Conservation (phyloP, 495 filamentous ascomycete species). For the Neurospora sp. region DNA sequence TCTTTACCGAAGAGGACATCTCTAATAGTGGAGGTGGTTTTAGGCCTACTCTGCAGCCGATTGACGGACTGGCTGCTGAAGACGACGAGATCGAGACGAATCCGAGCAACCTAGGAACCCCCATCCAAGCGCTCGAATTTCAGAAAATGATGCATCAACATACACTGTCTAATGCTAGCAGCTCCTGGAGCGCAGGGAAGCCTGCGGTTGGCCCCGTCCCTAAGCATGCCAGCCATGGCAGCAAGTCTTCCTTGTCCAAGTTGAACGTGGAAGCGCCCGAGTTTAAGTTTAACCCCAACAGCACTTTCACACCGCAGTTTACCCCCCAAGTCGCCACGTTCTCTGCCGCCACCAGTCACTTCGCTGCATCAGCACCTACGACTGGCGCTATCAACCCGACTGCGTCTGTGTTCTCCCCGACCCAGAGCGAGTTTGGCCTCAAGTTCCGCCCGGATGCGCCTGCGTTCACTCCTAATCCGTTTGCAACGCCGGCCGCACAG, state of each 20-base stretch:
- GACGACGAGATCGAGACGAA: conserved; percentile 67
- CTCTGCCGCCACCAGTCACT: conserved; percentile 25
- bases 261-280: conserved; percentile 82
- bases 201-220: conserved; percentile 10
- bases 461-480: conserved; percentile 56
- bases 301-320: conserved; percentile 49
- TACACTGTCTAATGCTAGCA: conserved; percentile 35
- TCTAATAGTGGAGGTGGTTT: conserved; percentile 24
- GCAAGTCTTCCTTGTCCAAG: conserved; percentile 60
- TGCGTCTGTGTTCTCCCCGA: conserved; percentile 63
- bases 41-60: conserved; percentile 16
- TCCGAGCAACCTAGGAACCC: conserved; percentile 60
- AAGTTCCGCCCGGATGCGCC: conserved; percentile 77
- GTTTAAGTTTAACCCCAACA: conserved; percentile 70
- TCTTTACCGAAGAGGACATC: conserved; percentile 36
- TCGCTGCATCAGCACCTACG: conserved; percentile 18
- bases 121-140: conserved; percentile 35
- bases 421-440: conserved; percentile 55
- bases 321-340: conserved; percentile 19
- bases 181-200: conserved; percentile 40
- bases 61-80: conserved; percentile 32
- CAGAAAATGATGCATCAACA: conserved; percentile 28
- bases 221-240: conserved; percentile 36
- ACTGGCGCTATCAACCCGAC: conserved; percentile 49
- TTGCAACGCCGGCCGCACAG: conserved; percentile 29